Base-by-base conservation (phyloP, 2,329 filamentous ascomycete species). In the Nannizzia gypsea region DNA sequence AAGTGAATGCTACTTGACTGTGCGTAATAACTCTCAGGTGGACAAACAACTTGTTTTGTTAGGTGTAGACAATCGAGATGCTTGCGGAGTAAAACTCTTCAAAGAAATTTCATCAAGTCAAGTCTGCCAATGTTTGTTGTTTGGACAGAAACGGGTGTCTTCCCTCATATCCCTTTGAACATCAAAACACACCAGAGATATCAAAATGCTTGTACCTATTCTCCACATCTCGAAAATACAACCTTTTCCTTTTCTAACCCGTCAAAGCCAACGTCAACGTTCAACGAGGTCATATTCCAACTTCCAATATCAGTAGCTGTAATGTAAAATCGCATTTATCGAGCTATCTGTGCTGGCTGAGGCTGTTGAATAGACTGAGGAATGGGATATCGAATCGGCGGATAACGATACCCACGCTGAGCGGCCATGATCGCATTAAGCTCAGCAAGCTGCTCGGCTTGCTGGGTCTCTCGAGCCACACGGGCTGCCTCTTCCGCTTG, bases 401-500 rank as follows among this genome's bases (percentile, higher is more conserved):
- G 24, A 17, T 26, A 6, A 36, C 26, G 50, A 4, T n/a, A 34
- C 17, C 13, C 15, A 17, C 26, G 28, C 9, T 54, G 28, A 3
- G 50, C 13, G 11, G 50, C 26, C 26, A 54, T 24, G 3, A 34
- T 26, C 6, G 50, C 50, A 17, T 15, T 54, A 31, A 54, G 50
- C 28, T 54, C 50, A 13, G 50, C 50, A 34, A 54, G 28, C 50
- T 54, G 50, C 20, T 57, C 55, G 11, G 38, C 55, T 20, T 58
- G 56, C 22, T 58, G 40, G 20, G 9, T 38, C 15, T 63, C 57
- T n/a, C 38, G 54, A 2, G 17, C 58, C 8, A 6, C 26, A 9
- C 40, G 26, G 1, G 62, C 62, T 57, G 65, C 62, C 58, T 67
- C 67, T 46, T 63, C 61, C 50, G 63, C 60, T n/a, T 63, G 56